Evolutionary conservation across 2,329 filamentous ascomycete species (phyloP).

Genomic region (Aspergillus cejpii): DNA sequence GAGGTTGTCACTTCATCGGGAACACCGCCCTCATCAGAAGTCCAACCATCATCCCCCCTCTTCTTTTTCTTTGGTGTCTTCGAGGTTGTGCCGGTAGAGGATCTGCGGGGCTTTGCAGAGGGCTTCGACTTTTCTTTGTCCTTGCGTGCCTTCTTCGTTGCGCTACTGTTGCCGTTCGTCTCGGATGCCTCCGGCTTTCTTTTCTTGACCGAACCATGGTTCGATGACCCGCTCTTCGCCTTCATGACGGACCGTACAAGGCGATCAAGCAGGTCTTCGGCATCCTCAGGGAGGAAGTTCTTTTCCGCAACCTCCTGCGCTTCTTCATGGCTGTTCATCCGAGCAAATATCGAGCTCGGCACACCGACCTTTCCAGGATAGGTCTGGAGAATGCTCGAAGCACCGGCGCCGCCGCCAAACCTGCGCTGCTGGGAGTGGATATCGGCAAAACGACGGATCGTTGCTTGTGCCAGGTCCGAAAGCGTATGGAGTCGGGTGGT

Average conservation of each 20-base stretch:
- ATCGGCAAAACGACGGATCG: constrained; percentile 81
- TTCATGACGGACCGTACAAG: constrained; percentile 65
- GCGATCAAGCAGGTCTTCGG: constrained; percentile 70
- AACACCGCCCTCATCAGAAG: constrained; percentile 36
- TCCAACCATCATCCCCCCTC: constrained; percentile 37
- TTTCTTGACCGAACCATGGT: constrained; percentile 32
- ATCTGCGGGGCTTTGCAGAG: constrained; percentile 30
- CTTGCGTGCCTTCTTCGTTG: constrained; percentile 30
- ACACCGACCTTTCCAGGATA: constrained; percentile 75
- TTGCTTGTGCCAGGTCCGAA: constrained; percentile 75
- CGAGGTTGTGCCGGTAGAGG: constrained; percentile 23
- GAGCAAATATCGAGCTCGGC: constrained; percentile 69
- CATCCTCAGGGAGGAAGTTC: constrained; percentile 70
- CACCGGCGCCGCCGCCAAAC: constrained; percentile 36
- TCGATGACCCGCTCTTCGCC: constrained; percentile 41
- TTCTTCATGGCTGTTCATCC: constrained; percentile 66
- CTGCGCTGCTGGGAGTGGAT: constrained; percentile 64
- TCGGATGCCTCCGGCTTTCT: constrained; percentile 36
- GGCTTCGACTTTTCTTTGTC: constrained; percentile 29
- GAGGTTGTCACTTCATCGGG: constrained; percentile 29
- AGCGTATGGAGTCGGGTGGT: constrained; percentile 65
- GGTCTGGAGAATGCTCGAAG: constrained; percentile 61
- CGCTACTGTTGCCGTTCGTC: constrained; percentile 19
- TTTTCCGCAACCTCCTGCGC: constrained; percentile 83
- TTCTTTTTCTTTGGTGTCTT: constrained; percentile 36